Evolutionary conservation across 805 yeast genomes (phyloP), one percentile per base, ranked within the genome.

Genomic region (Saturnispora kantuleensis): DNA sequence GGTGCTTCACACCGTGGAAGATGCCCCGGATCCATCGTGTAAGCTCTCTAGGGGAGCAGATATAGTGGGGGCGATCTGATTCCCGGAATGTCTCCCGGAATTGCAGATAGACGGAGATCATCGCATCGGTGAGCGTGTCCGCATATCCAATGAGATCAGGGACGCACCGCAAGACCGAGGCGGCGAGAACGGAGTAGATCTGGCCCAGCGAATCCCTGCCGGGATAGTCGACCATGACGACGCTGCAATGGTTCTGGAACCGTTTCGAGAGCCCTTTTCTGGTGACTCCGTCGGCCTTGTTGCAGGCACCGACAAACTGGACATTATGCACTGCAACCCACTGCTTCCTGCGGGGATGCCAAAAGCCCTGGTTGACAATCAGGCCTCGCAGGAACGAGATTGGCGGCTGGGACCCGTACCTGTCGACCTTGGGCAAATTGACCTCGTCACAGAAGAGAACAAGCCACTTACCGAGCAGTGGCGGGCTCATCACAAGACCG

Each of bases 241-340:
- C 66, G 1, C 81, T 63, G 3, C 76, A 67, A 53, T 81, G 89
- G 5, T 94, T 68, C 38, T 84, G 60, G 52, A 89, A 81, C 36
- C 96, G 64, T 9, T 66, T 56, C 1, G 78, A 66, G 17, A 90
- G 56, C 3, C 57, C 58, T 10, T 71, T 65, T 48, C 97, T 70
- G 0, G 96, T 96, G 3, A 78, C 75, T 60, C 84, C 94, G 0
- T 79, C 70, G 0, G 96, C 81, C 1, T 96, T 93, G 56, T 90
- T 90, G 59, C 97, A 90, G 0, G 97, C 97, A 8, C 94, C 97
- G n/a, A 88, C 93, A 63, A 90, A 71, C 55, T 84, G 94, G 26
- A 90, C 68, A 38, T 79, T 71, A 13, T 70, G 65, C 8, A 87
- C 48, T 0, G 65, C 50, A 1, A 89, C 77, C 95, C 96, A 90